A percentile compares a stretch with the other conserved stretches of the same genome.
Evolutionary conservation across 768 basidiomycete genomes (phyloP).

Genomic region (Mycena pura): DNA sequence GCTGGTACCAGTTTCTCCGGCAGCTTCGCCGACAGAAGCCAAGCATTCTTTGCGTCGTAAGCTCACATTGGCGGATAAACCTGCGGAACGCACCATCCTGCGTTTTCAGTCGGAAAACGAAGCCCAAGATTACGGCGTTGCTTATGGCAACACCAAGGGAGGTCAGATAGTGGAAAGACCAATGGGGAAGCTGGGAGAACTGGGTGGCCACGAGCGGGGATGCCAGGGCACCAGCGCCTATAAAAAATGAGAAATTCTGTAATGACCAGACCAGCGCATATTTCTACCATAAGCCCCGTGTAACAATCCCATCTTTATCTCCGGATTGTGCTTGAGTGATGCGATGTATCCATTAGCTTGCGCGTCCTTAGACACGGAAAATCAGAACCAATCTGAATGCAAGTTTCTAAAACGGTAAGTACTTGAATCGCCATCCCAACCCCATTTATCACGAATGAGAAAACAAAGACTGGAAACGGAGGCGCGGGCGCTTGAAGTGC

Average conservation of each 20-base stretch:
- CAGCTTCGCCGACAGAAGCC: slow-evolving; percentile 55
- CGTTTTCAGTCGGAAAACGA: slow-evolving; percentile 70
- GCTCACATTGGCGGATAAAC: background rate
- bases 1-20: slow-evolving; percentile 42
- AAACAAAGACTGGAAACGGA: slow-evolving; percentile 68
- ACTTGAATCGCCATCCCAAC: slow-evolving; percentile 55
- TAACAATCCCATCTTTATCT: slow-evolving; percentile 72
- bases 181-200: slow-evolving; percentile 67
- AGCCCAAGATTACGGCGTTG: slow-evolving; percentile 58
- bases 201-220: slow-evolving; percentile 84
- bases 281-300: slow-evolving; percentile 66
- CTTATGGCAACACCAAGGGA: slow-evolving; percentile 70
- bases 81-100: slow-evolving; percentile 78
- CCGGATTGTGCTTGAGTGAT: slow-evolving; percentile 57
- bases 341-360: slow-evolving; percentile 78
- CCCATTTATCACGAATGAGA: slow-evolving; percentile 53
- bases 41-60: slow-evolving; percentile 54
- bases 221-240: slow-evolving; percentile 69
- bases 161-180: slow-evolving; percentile 81
- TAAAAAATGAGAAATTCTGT: background rate
- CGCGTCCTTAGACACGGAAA: slow-evolving; percentile 56
- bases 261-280: background rate
- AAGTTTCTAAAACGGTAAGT: background rate
- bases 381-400: background rate
- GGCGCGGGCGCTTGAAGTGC: slow-evolving; percentile 59